Conservation (phyloP, 2,329 filamentous ascomycete genomes). For the Phialophora expanda region DNA sequence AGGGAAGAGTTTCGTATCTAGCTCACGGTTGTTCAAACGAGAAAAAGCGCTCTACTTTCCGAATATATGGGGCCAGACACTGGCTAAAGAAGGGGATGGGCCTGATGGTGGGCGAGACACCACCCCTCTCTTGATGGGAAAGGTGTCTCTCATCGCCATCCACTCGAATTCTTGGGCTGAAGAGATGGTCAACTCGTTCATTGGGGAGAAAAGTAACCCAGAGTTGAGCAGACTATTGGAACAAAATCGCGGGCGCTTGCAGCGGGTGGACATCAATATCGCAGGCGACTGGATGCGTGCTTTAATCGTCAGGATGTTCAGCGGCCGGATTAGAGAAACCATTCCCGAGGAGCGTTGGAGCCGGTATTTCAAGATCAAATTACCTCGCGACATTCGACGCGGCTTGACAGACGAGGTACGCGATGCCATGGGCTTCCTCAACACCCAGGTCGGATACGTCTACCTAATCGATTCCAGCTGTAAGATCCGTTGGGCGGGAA, state of each 20-base stretch:
- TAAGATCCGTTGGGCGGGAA: slow-evolving; percentile 92
- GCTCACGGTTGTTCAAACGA: slow-evolving; percentile 79
- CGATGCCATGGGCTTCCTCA: slow-evolving; percentile 72
- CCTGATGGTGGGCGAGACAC: slow-evolving; percentile 68
- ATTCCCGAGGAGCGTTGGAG: slow-evolving; percentile 58
- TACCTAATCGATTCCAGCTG: slow-evolving; percentile 88
- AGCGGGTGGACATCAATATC: slow-evolving; percentile 84
- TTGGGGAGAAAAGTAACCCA: slow-evolving; percentile 69
- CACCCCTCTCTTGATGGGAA: slow-evolving; percentile 73
- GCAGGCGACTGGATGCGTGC: slow-evolving; percentile 76
- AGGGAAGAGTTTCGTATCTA: slow-evolving; percentile 90
- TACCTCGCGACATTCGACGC: slow-evolving; percentile 44
- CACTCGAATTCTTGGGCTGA: slow-evolving; percentile 88
- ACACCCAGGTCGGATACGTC: slow-evolving; percentile 90
- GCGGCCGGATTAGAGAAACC: slow-evolving; percentile 55
- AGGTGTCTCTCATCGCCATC: slow-evolving; percentile 77
- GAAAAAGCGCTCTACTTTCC: slow-evolving; percentile 90
- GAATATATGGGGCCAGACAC: slow-evolving; percentile 81
- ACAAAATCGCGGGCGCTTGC: slow-evolving; percentile 60
- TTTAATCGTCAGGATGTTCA: slow-evolving; percentile 62
- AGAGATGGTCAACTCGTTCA: slow-evolving; percentile 75
- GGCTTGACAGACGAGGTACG: slow-evolving; percentile 62
- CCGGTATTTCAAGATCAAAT: slow-evolving; percentile 64
- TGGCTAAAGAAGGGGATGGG: slow-evolving; percentile 50
- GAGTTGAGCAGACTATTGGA: slow-evolving; percentile 68